Evolutionary conservation across 805 yeast genomes (phyloP).

Genomic region (Millerozyma miso): DNA sequence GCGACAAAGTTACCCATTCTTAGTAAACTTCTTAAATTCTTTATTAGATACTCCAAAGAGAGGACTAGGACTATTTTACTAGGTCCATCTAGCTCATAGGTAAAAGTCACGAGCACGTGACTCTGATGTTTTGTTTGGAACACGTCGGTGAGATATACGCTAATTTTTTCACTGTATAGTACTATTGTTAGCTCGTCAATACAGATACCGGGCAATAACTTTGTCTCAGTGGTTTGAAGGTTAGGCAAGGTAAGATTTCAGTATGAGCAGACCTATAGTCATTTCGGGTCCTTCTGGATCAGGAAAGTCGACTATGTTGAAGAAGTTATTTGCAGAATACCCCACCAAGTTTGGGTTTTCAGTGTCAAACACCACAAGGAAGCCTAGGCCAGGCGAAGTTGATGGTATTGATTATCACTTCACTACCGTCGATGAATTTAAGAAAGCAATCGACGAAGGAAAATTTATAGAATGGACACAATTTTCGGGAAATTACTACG

Average conservation of each 20-base stretch:
- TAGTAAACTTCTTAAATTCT: too few species aligned
- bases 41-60: too few species aligned
- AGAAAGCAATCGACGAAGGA: slow-evolving; percentile 63
- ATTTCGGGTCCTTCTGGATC: slow-evolving; percentile 96
- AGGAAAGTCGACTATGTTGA: slow-evolving; percentile 91
- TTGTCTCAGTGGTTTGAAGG: too few species aligned
- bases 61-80: too few species aligned
- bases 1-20: too few species aligned
- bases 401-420: slow-evolving; percentile 90
- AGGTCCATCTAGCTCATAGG: too few species aligned
- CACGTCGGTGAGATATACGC: not conserved
- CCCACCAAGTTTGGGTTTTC: slow-evolving; percentile 92
- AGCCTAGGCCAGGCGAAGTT: slow-evolving; percentile 87
- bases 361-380: slow-evolving; percentile 88
- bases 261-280: slow-evolving; percentile 73
- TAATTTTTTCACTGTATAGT: not conserved
- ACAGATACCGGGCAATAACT: too few species aligned
- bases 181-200: too few species aligned
- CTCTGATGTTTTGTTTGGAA: not conserved
- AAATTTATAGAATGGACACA: slow-evolving; percentile 97
- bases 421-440: slow-evolving; percentile 73
- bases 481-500: slow-evolving; percentile 96
- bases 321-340: slow-evolving; percentile 82
- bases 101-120: too few species aligned
- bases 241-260: too few species aligned